Evolutionary conservation across 1,284 basidiomycete species (phyloP).

Genomic region (Austropuccinia psidii): DNA sequence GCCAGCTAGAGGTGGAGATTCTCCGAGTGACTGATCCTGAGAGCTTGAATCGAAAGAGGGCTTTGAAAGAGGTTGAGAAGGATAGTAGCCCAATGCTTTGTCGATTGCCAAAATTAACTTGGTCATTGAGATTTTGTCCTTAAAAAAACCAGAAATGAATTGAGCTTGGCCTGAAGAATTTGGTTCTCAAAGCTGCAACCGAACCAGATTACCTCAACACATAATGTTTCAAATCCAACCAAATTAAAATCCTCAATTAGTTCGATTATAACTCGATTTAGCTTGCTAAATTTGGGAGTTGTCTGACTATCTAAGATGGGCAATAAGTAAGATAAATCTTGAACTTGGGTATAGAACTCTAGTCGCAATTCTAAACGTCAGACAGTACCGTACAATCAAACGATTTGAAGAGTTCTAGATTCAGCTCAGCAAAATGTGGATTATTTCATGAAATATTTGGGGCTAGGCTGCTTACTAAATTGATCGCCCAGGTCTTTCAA

Average conservation of each 20-base stretch:
- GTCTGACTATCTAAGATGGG: conserved; percentile 55
- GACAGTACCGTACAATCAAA: background rate
- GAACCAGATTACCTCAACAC: conserved; percentile 58
- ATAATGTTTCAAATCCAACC: conserved; percentile 92
- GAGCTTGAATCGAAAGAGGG: background rate
- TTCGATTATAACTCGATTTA: conserved; percentile 84
- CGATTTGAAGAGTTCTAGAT: background rate
- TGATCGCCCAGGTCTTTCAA: conserved; percentile 71
- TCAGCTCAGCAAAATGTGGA: background rate
- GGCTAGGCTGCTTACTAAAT: conserved; percentile 53
- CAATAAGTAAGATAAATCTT: conserved; percentile 83
- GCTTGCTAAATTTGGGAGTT: conserved; percentile 54
- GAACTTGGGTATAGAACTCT: conserved; percentile 96
- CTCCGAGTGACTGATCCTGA: conserved; percentile 46
- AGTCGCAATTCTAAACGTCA: conserved; percentile 93
- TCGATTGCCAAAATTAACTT: conserved; percentile 72
- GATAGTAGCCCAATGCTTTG: conserved; percentile 75
- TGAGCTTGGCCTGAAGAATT: background rate
- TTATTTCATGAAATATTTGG: background rate
- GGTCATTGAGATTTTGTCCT: conserved; percentile 86
- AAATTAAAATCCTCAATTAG: conserved; percentile 89
- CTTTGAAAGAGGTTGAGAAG: conserved; percentile 54
- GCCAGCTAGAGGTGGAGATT: conserved; percentile 37
- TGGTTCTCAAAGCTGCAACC: background rate
- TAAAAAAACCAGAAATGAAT: background rate